These are phyloP conservation scores for Exophiala phaeomuriformis DNA, from an alignment of 2,329 filamentous ascomycete species.

Conservation along the genomic window DNA sequence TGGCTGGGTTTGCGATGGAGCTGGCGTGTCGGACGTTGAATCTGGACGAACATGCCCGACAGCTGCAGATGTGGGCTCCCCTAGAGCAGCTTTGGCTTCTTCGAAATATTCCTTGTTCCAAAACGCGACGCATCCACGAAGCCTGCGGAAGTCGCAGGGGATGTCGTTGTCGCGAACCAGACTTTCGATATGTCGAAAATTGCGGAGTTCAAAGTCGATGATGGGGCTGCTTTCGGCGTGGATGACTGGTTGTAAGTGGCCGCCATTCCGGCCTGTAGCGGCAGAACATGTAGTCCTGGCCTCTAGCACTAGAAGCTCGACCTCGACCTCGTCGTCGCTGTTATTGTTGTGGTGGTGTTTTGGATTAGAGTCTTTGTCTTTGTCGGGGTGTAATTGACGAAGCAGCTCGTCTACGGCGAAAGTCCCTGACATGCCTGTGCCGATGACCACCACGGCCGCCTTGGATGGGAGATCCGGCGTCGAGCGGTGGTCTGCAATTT, in stretches of 20 bases:
- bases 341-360: neutral
- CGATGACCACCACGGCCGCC: conserved; percentile 33
- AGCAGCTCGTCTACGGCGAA: conserved; percentile 31
- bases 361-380: neutral
- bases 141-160: conserved; percentile 14
- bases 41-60: too few species aligned
- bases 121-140: conserved; percentile 13
- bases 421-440: conserved; percentile 36
- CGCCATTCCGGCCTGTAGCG: conserved; percentile 42
- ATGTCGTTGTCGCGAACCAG: neutral
- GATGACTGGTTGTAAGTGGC: conserved; percentile 34
- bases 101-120: conserved; percentile 20
- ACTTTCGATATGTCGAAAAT: conserved; percentile 11
- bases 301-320: conserved; percentile 36
- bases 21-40: neutral
- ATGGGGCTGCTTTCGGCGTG: conserved; percentile 40
- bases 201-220: conserved; percentile 38
- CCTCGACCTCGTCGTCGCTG: neutral
- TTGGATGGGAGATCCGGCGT: conserved; percentile 25
- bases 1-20: neutral
- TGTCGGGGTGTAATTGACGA: neutral
- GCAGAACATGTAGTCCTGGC: conserved; percentile 41
- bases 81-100: conserved; percentile 18
- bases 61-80: neutral
- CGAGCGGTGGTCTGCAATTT: conserved; percentile 15